Percentiles rank a stretch among this genome's conserved stretches.
These are phyloP conservation scores for Pestalotiopsis sp. DNA, from an alignment of 2,329 filamentous ascomycete genomes.

Conservation along the genomic window DNA sequence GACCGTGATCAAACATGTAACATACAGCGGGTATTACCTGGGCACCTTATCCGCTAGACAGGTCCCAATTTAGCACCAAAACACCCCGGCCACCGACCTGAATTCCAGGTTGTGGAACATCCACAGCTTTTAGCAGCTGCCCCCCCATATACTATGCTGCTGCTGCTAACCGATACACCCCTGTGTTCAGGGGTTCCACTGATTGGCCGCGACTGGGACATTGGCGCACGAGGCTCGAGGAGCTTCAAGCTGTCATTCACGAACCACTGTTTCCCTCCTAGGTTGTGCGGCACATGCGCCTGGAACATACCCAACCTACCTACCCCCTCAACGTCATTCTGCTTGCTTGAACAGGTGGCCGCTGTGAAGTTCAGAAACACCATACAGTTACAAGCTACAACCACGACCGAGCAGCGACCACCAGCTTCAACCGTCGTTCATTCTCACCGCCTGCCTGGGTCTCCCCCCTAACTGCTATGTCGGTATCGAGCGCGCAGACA, in stretches of 20 bases:
- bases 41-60: not conserved
- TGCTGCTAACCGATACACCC: constrained; percentile 15
- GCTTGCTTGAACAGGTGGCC: not conserved
- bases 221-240: constrained; percentile 24
- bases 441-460: constrained; percentile 1
- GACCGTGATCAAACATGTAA: too few species aligned
- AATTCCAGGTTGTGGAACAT: not conserved
- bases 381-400: not conserved
- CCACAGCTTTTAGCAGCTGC: not conserved
- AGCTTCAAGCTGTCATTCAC: constrained; percentile 14
- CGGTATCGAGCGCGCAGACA: constrained; percentile 22
- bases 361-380: not conserved
- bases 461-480: constrained; percentile 1
- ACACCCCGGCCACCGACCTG: too few species aligned
- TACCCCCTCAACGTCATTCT: not conserved
- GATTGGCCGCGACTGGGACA: constrained; percentile 16
- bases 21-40: too few species aligned
- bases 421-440: not conserved
- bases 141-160: not conserved
- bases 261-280: not conserved
- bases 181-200: constrained; percentile 10
- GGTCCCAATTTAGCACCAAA: not conserved
- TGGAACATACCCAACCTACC: not conserved
- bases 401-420: not conserved
- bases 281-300: constrained; percentile 1